A percentile compares a stretch with the other conserved stretches of the same genome.
Evolutionary conservation across 495 filamentous ascomycete species (phyloP).

Genomic region (Physcia stellaris): DNA sequence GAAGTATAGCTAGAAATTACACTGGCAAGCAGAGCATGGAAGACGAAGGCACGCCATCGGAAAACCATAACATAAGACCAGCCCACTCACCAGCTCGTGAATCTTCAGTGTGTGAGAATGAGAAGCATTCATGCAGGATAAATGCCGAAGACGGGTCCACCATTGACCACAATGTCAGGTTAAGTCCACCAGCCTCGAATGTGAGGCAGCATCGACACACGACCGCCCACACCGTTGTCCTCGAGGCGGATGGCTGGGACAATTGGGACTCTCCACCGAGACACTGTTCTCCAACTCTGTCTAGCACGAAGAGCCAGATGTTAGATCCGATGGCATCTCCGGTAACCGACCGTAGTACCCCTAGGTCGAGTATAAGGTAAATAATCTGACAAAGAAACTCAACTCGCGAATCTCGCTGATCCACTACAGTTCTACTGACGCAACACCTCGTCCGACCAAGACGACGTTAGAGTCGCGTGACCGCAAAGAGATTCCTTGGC

Average conservation of each 20-base stretch:
- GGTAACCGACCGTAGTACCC: conserved; percentile 31
- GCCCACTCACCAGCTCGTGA: conserved; percentile 11
- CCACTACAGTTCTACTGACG: conserved; percentile 8
- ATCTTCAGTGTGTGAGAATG: background rate
- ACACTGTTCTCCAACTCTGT: conserved; percentile 29
- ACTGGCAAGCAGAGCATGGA: conserved; percentile 29
- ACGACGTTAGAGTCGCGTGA: conserved; percentile 22
- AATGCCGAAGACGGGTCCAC: background rate
- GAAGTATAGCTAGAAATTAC: too few species aligned
- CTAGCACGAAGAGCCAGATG: conserved; percentile 32
- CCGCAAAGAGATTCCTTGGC: conserved; percentile 55
- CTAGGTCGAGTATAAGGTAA: conserved; percentile 41
- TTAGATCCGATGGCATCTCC: conserved; percentile 22
- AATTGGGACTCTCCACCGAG: conserved; percentile 51
- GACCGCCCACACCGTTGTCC: conserved; percentile 33
- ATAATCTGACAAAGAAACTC: conserved; percentile 14
- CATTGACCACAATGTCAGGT: background rate
- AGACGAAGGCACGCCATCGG: conserved; percentile 16
- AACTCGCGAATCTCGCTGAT: background rate
- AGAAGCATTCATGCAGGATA: background rate
- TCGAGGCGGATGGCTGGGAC: conserved; percentile 59
- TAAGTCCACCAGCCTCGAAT: conserved; percentile 13
- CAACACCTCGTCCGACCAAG: conserved; percentile 23
- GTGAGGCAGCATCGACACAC: conserved; percentile 29
- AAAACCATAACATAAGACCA: conserved; percentile 6